A percentile compares a stretch with the other conserved stretches of the same genome.
Evolutionary conservation across 345 rosid genomes (phyloP).

Genomic region (Eucalyptus polybractea): DNA sequence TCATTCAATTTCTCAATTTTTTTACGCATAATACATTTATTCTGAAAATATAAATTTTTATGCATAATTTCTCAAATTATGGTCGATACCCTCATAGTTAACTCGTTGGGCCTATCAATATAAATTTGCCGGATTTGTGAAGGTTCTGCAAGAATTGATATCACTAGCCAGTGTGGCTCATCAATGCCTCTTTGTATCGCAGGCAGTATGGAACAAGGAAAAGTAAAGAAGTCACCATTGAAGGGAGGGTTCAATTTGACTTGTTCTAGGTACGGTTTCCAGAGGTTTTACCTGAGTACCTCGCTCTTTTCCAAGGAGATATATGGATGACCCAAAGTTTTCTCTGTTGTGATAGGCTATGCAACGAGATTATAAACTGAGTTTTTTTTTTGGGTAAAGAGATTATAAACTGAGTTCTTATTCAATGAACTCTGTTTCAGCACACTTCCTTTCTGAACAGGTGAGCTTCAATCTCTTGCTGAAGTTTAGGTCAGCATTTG

Average conservation of each 20-base stretch:
- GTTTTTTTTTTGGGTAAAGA: too few species aligned
- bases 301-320: background rate
- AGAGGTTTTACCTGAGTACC: background rate
- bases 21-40: too few species aligned
- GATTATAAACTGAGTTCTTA: slow-evolving; percentile 91
- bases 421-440: slow-evolving; percentile 87
- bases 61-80: background rate
- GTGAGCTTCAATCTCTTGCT: slow-evolving; percentile 17
- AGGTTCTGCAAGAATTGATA: background rate
- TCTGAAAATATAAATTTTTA: too few species aligned
- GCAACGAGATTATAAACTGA: slow-evolving; percentile 84
- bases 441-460: slow-evolving; percentile 97
- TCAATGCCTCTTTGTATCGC: slow-evolving; percentile 5
- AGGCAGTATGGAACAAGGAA: slow-evolving; percentile 90
- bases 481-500: background rate
- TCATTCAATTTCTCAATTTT: too few species aligned
- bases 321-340: background rate
- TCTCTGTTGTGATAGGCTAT: slow-evolving; percentile 32
- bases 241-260: slow-evolving; percentile 95
- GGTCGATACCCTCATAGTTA: background rate
- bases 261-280: slow-evolving; percentile 65
- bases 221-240: slow-evolving; percentile 87
- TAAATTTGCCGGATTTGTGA: background rate
- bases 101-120: background rate
- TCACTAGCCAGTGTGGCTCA: background rate